Percentiles rank a stretch among this genome's conserved stretches.
Evolutionary conservation across 78 protist species (phyloP).

Genomic region (Polysphondylium violaceum): DNA sequence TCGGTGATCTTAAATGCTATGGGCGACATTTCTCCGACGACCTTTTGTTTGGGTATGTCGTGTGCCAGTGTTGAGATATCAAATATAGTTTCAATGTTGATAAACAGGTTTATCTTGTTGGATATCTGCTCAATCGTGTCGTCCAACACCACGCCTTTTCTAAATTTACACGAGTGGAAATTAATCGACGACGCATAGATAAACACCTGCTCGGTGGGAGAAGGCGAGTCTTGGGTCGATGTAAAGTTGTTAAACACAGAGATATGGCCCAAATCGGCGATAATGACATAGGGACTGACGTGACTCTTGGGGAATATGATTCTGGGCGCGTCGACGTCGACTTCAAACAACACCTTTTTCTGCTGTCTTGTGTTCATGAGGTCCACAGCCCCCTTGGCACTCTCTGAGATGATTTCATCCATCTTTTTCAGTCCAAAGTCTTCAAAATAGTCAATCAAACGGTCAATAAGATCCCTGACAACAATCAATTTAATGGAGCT

Average conservation of each 20-base stretch:
- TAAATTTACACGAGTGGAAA: slow-evolving; percentile 59
- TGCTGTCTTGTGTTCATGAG: slow-evolving; percentile 23
- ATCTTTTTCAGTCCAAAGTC: slow-evolving; percentile 34
- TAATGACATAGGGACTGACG: slow-evolving; percentile 35
- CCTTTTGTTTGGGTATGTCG: slow-evolving; percentile 58
- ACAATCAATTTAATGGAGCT: slow-evolving; percentile 44
- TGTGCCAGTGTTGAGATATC: neutral
- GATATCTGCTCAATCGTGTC: slow-evolving; percentile 41
- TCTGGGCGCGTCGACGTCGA: slow-evolving; percentile 58
- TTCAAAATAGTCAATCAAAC: slow-evolving; percentile 46
- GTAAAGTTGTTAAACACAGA: slow-evolving; percentile 17
- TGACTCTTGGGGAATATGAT: slow-evolving; percentile 63
- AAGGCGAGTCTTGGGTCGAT: neutral
- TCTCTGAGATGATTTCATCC: slow-evolving; percentile 43
- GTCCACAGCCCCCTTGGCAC: slow-evolving; percentile 73
- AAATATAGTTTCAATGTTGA: slow-evolving; percentile 30
- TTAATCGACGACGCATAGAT: slow-evolving; percentile 59
- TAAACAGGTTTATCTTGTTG: slow-evolving; percentile 39
- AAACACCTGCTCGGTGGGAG: slow-evolving; percentile 25
- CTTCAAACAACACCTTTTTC: slow-evolving; percentile 39
- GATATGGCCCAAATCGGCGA: slow-evolving; percentile 71
- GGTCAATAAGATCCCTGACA: slow-evolving; percentile 21
- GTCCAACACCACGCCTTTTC: slow-evolving; percentile 11
- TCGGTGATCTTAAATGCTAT: slow-evolving; percentile 35
- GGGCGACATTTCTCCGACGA: slow-evolving; percentile 56